Evolutionary conservation across 1,139 yeast species (phyloP), one percentile per base, ranked within the genome.

Genomic region (Hyphopichia pseudoburtonii): DNA sequence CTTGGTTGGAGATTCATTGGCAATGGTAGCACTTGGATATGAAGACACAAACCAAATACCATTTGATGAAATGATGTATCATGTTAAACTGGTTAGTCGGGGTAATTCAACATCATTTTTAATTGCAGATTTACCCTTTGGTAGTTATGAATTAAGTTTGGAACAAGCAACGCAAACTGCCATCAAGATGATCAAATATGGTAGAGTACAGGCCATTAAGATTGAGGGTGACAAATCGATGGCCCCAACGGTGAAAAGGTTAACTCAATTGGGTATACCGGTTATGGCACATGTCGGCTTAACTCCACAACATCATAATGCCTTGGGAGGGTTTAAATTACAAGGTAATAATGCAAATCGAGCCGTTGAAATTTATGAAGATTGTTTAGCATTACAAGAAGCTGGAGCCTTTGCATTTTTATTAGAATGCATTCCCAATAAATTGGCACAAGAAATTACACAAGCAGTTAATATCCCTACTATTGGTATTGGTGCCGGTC

Each of bases 401-500:
- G 82, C 90, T 0, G 98, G 98, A 0, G 87, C 83, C 16, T 86
- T 86, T 51, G 60, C 83, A 29, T 56, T 89, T 1, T 81, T 92
- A 1, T 58, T 92, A 9, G 98, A 92, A 52, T 95, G 97, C 36
- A 76, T 92, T 8, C 98, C 98, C 3, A 78, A 78, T 39, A 74
- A 73, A 42, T 64, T 92, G n/a, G 92, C 92, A 0, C 61, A 69
- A 33, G 65, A 67, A 40, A 78, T 92, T 30, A 86, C 97, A 0
- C 55, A 69, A 2, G 64, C 66, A 21, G 59, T 89, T 22, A 41
- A 57, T 0, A 68, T 90, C 1, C 97, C 98, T 0, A 87, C 95
- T 1, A 89, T 92, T 45, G 97, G 98, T 5, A 92, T 92, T 37
- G 98, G 98, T 5, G 97, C 97, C 0, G 97, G 98, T 0, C 80